Conservation (phyloP, 2,329 filamentous ascomycete genomes). For the Trichoderma semiorbis region DNA sequence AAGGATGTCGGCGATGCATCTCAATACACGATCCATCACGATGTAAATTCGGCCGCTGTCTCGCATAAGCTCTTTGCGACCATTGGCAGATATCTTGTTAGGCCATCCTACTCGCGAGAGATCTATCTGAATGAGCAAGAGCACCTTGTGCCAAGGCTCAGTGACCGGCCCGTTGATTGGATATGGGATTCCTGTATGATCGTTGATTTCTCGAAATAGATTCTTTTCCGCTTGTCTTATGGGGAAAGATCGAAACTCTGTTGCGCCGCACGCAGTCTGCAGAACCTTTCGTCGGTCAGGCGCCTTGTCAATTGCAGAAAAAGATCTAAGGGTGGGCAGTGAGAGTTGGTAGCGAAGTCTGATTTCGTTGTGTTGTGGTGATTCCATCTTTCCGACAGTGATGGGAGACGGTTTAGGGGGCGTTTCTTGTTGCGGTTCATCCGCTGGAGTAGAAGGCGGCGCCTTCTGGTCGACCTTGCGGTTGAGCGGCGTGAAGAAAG, state of each 20-base stretch:
- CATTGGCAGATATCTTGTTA: constrained; percentile 38
- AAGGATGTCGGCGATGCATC: constrained; percentile 39
- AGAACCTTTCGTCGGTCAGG: constrained; percentile 36
- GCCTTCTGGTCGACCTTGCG: background rate
- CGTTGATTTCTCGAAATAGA: constrained; percentile 39
- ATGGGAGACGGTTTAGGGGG: background rate
- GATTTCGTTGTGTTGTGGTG: constrained; percentile 26
- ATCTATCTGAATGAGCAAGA: constrained; percentile 69
- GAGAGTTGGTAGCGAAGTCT: constrained; percentile 36
- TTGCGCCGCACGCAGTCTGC: constrained; percentile 36
- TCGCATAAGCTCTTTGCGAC: constrained; percentile 33
- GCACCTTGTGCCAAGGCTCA: constrained; percentile 68
- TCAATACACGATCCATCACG: constrained; percentile 33
- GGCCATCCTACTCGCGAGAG: constrained; percentile 62
- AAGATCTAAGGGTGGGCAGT: constrained; percentile 29
- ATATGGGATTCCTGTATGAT: constrained; percentile 38
- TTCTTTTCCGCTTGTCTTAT: constrained; percentile 34
- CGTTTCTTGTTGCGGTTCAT: background rate
- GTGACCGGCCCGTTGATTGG: constrained; percentile 43
- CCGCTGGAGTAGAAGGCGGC: background rate
- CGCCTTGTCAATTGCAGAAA: constrained; percentile 26
- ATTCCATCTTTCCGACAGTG: background rate
- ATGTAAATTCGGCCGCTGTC: constrained; percentile 33
- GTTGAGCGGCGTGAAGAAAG: background rate
- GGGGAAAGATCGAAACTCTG: constrained; percentile 37